Percentiles rank a stretch among this genome's conserved stretches.
Evolutionary conservation across 106 monocot genomes (phyloP).

Genomic region (Dendrobium catenatum): DNA sequence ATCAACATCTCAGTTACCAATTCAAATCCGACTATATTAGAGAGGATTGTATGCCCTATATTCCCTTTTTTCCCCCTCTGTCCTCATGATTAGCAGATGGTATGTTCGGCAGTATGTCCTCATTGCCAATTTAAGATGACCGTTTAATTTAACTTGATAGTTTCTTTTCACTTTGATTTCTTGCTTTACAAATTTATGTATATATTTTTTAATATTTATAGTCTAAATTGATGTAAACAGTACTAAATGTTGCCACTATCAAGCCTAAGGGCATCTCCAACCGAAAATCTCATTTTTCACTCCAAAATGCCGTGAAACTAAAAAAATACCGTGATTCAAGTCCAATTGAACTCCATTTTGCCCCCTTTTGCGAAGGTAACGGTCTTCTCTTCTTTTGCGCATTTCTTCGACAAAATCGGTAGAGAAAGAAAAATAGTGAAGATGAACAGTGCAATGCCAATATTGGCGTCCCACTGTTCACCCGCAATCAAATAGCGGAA

Average conservation of each 20-base stretch:
- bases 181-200: neutral
- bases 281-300: no score
- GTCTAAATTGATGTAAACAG: neutral
- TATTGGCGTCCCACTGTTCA: no score
- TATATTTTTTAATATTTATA: neutral
- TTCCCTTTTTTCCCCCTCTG: slow-evolving; percentile 13
- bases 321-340: no score
- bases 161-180: neutral
- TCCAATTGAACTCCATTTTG: no score
- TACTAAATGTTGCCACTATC: neutral
- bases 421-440: no score
- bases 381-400: no score
- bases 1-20: slow-evolving; percentile 47
- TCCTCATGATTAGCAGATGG: slow-evolving; percentile 10
- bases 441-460: no score
- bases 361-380: no score
- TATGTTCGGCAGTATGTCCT: slow-evolving; percentile 10
- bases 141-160: neutral
- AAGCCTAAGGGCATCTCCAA: neutral
- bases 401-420: no score
- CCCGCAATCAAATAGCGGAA: no score
- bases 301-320: no score
- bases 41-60: slow-evolving; percentile 46
- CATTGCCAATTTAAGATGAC: neutral
- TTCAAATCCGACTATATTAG: slow-evolving; percentile 36